phyloP scores from a whole-genome alignment of 768 basidiomycete genomes.

The Atractiella rhizophila region DNA sequence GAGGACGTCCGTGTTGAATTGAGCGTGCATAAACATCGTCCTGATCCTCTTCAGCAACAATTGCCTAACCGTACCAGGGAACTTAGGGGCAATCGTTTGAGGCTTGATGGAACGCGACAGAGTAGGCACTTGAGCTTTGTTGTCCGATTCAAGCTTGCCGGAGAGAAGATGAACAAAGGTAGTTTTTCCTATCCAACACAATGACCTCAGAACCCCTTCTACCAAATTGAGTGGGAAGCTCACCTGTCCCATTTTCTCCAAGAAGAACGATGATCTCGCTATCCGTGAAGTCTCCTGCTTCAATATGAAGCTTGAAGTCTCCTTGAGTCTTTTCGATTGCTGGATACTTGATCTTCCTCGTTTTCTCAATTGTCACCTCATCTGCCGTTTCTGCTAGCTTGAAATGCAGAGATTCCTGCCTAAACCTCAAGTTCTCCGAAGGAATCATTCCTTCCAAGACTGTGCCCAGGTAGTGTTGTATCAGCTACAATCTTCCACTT shows the following conservation, averaged over 20 bases:
- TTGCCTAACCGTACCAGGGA: constrained; percentile 90
- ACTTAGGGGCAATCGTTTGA: constrained; percentile 92
- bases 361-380: constrained; percentile 61
- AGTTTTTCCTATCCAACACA: constrained; percentile 43
- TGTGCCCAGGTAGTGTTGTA: constrained; percentile 17
- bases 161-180: constrained; percentile 88
- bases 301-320: constrained; percentile 76
- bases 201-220: not conserved
- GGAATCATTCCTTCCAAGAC: constrained; percentile 97
- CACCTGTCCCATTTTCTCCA: constrained; percentile 84
- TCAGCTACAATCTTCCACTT: not conserved
- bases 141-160: constrained; percentile 61
- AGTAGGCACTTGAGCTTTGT: constrained; percentile 34
- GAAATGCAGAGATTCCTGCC: constrained; percentile 81
- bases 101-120: constrained; percentile 86
- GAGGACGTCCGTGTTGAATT: constrained; percentile 92
- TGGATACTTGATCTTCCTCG: constrained; percentile 73
- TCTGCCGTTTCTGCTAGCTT: constrained; percentile 95
- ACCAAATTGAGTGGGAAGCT: not conserved
- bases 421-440: constrained; percentile 92
- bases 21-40: constrained; percentile 90
- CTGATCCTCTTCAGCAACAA: constrained; percentile 83
- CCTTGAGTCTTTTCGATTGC: constrained; percentile 93
- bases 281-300: constrained; percentile 78
- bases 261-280: constrained; percentile 98